phyloP scores from a whole-genome alignment of 2,329 filamentous ascomycete genomes.

The Fusarium dlaminii region DNA sequence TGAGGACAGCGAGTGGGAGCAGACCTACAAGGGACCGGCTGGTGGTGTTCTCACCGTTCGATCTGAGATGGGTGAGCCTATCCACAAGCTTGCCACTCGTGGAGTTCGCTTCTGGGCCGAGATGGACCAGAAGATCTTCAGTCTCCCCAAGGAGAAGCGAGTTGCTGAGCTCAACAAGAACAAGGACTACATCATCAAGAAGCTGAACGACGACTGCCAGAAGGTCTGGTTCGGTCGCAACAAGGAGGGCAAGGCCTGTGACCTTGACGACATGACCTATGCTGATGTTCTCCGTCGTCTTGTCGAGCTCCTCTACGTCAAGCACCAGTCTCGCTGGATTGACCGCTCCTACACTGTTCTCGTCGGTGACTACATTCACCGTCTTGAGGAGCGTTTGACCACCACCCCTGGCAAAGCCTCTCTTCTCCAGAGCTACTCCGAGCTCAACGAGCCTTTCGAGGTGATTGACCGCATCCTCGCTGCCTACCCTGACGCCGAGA shows the following conservation, averaged over 20 bases:
- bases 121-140: slow-evolving; percentile 99
- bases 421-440: slow-evolving; percentile 87
- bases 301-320: slow-evolving; percentile 90
- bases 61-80: slow-evolving; percentile 99
- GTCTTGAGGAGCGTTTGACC: slow-evolving; percentile 96
- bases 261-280: slow-evolving; percentile 97
- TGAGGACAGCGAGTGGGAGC: slow-evolving; percentile 86
- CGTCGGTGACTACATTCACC: slow-evolving; percentile 94
- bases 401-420: slow-evolving; percentile 76
- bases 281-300: slow-evolving; percentile 86
- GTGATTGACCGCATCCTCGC: slow-evolving; percentile 81
- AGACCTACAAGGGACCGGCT: slow-evolving; percentile 89
- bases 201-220: slow-evolving; percentile 94
- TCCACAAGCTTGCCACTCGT: slow-evolving; percentile 97
- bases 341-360: slow-evolving; percentile 83
- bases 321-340: slow-evolving; percentile 91
- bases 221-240: slow-evolving; percentile 97
- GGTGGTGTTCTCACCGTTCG: slow-evolving; percentile 96
- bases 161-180: slow-evolving; percentile 88
- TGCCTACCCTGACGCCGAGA: slow-evolving; percentile 85
- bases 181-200: slow-evolving; percentile 91
- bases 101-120: slow-evolving; percentile 98
- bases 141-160: slow-evolving; percentile 92
- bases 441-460: slow-evolving; percentile 83
- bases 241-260: slow-evolving; percentile 79